These are phyloP conservation scores for Wolfiporia cocos DNA, from an alignment of 1,284 basidiomycete genomes.

Conservation along the genomic window DNA sequence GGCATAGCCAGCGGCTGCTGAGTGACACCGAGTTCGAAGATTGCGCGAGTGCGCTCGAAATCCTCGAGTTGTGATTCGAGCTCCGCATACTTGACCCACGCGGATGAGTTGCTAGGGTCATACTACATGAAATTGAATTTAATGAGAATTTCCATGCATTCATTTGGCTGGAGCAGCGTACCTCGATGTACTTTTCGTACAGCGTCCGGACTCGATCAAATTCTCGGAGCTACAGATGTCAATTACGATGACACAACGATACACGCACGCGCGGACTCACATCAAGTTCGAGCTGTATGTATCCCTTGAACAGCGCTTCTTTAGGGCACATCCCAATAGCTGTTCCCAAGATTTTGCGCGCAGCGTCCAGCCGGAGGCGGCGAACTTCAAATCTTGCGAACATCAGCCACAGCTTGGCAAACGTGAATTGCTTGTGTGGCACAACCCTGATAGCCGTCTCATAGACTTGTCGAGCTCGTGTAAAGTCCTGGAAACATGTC, in stretches of 20 bases:
- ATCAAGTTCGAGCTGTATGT: constrained; percentile 90
- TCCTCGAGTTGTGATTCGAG: constrained; percentile 93
- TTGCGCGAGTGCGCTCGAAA: constrained; percentile 85
- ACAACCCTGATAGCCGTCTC: constrained; percentile 73
- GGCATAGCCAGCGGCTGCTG: constrained; percentile 96
- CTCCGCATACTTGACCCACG: constrained; percentile 98
- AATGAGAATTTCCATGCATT: not conserved
- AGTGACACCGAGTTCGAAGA: constrained; percentile 93
- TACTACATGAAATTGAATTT: constrained; percentile 40
- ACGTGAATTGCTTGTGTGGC: constrained; percentile 95
- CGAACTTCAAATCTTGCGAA: constrained; percentile 93
- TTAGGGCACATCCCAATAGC: constrained; percentile 97
- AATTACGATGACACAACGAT: constrained; percentile 1
- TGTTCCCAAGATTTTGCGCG: constrained; percentile 86
- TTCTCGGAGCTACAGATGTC: constrained; percentile 64
- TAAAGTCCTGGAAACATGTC: constrained; percentile 56
- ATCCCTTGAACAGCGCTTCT: constrained; percentile 89
- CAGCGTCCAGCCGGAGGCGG: constrained; percentile 75
- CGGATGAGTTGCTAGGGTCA: constrained; percentile 84
- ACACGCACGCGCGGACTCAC: constrained; percentile 32
- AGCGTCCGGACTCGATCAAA: constrained; percentile 91
- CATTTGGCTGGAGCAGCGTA: constrained; percentile 24
- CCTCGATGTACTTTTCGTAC: constrained; percentile 94
- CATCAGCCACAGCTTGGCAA: constrained; percentile 91
- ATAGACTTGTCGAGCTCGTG: constrained; percentile 86